Evolutionary conservation across 2,329 filamentous ascomycete genomes (phyloP), one percentile per base, ranked within the genome.

Genomic region (Cercospora nicotianae): DNA sequence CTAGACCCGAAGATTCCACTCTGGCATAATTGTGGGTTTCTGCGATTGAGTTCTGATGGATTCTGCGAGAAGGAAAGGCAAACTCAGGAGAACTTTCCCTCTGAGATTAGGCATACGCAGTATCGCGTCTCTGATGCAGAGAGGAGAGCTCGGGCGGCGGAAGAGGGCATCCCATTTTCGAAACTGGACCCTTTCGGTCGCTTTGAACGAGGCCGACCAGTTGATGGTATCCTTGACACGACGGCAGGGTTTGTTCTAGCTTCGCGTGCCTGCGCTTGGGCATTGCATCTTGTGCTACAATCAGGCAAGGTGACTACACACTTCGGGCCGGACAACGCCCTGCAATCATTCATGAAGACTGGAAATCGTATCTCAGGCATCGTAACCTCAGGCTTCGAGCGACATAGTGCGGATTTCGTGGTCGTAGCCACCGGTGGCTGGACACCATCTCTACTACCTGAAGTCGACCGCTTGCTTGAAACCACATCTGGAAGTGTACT

Each of bases 401-500:
- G 71, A 79, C 62, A 72, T 33, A 13, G 62, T n/a, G 75, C 72
- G n/a, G 70, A 74, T 28, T 58, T 71, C 10, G 70, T 76, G 16
- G 66, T 77, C 42, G 48, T 77, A 9, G 72, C 75, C 31, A 67
- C 71, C 3, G 76, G 76, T 1, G 76, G 73, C 3, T 77, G 76
- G 76, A 76, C 75, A 9, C 69, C 74, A 5, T 67, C 55, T 84
- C 66, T 85, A 82, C 1, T 87, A 82, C 67, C 79, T n/a, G 67
- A 69, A 59, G 65, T 64, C 5, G 65, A 67, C 42, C 18, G 51
- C 1, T 72, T 86, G 0, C 79, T 80, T n/a, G 84, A 86, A 71
- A 80, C 83, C 0, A 85, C 84, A 0, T 82, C 80, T 0, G 83
- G 84, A 0, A 81, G 79, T 0, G 81, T 86, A 3, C 78, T 80